Base-by-base conservation (phyloP, 2,329 filamentous ascomycete species). In the Epichloe gansuensis region DNA sequence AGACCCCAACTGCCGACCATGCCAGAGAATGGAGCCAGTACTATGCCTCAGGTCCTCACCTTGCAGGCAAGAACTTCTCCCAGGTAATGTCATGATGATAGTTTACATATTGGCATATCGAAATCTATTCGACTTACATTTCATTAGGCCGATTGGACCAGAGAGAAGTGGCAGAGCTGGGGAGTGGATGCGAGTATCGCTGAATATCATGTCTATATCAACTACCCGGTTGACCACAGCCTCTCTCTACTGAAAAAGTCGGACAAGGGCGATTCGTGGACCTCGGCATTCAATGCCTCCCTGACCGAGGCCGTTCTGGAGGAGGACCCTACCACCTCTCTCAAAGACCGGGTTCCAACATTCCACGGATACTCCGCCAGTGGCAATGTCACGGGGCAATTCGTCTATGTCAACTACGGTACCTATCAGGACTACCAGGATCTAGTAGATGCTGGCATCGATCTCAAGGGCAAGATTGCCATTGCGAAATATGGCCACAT, bases 361-460 rank as follows among this genome's bases (percentile, higher is more conserved):
- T 97, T 97, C 71, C 91, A 97, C 63, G 93, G 91, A 50, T 97
- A 96, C 67, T 95, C 89, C 4, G 89, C 89, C 4, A 90, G 76
- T 54, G 91, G 91, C 31, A 95, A 97, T 65, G 91, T 94, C 47
- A 96, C 91, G 0, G 89, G 81, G 3, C 79, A 81, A 13, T 93
- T 87, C 58, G 87, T 95, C 35, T 97, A 85, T 62, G 89, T 87
- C 64, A 96, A 96, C 68, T 95, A 93, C 62, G 91, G 90, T 50
- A 93, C 87, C 0, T 94, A 84, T 63, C 71, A 77, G 57, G 91
- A 97, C 64, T 97, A 84, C 58, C 85, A 93, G 59, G 89, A 95
- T 57, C 75, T 97, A 13, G 63, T 85, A 43, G 76, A 80, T 40
- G 84, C 87, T 39, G 88, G 89, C 57, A 69, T 96, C 53, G 82